Base-by-base conservation (phyloP, 2,329 filamentous ascomycete genomes). In the Aspergillus ruber region DNA sequence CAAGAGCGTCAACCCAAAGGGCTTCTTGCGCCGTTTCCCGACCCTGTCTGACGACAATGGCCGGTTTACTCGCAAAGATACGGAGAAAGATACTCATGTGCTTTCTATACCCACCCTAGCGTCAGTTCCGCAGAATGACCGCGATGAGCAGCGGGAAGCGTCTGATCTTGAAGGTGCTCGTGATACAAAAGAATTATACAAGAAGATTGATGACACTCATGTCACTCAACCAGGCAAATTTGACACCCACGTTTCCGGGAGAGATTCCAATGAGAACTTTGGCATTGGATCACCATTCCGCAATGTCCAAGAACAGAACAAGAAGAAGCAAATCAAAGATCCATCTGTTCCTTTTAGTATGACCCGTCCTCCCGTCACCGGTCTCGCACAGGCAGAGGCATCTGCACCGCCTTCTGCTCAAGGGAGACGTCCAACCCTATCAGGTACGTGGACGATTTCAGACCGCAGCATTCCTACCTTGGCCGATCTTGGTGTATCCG, bases 371-470 rank as follows among this genome's bases (percentile, higher is more conserved):
- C 71, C 71, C 27, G 62, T 74, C n/a, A 75, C 74, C 29, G 72
- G 72, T 4, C 66, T 77, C 13, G 63, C 73, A 13, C 62, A 64
- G 43, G 64, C 71, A 9, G 65, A 72, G 41, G 64, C 65, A 23
- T 66, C 61, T 10, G 54, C 54, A 23, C 53, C 45, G 9, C 50
- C 57, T 8, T 49, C 54, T 4, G 55, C 55, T 17, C 59, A 59
- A 6, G 59, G 55, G 3, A 63, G 46, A 51, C 68, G 67, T 12
- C 67, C 67, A 5, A 64, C 66, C 3, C 56, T 67, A 2, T 59
- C 72, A 8, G 65, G 66, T 12, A 73, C 79, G 45, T 82, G 80
- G 80, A 82, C 77, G 56, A 81, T 83, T 43, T 76, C 78, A 18
- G 74, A 79, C 50, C 72, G 71, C 52, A 69, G 64, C 53, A 62